Base-by-base conservation (phyloP, 768 basidiomycete species). In the Ramaria rubella region DNA sequence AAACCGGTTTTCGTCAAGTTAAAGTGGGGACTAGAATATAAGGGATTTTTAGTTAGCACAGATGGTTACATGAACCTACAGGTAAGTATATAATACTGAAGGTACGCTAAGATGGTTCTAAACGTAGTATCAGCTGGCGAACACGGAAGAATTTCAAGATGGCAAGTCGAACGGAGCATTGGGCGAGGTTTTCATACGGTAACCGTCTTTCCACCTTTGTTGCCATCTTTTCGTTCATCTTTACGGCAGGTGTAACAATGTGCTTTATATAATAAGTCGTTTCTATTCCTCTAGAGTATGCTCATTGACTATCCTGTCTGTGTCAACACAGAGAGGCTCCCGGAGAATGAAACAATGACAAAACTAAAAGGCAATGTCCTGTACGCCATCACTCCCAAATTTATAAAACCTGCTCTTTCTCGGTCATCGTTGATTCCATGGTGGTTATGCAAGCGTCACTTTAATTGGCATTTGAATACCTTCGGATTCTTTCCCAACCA, bases 1-100 rank as follows among this genome's bases (percentile, higher is more conserved):
- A 97, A 99, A 77, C 86, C 88, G 36, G 91, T 98, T 44, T 90
- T 85, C 67, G 96, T 98, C 60, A 83, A 84, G 59, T 82, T 99
- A 67, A 99, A 99, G 76, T 99, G 96, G 96, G 96, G 96, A 60
- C 79, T 97, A 50, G 94, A 98, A 68, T 98, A 98, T 80, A 96
- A 94, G 76, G 96, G 96, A 42, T 99, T 96, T 76, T 81, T 99
- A 61, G 96, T 99, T 62, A 94, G 91, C 66, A 97, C 96, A 6
- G 96, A 99, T 72, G 92, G 92, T 12, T 99, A 96, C 75, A 98
- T 98, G 96, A 99, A 99, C 71, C 82, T 99, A 46, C 96, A 99
- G 79, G 95, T 91, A 64, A 59, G 75, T 69, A 33, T 33, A 58
- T 31, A 2, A 17, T 4, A 24, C 27, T 8, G 8, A 17, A 19